A percentile compares a stretch with the other conserved stretches of the same genome.
These are phyloP conservation scores for Adansonia rubrostipa DNA, from an alignment of 441 rosid genomes.

Conservation along the genomic window DNA sequence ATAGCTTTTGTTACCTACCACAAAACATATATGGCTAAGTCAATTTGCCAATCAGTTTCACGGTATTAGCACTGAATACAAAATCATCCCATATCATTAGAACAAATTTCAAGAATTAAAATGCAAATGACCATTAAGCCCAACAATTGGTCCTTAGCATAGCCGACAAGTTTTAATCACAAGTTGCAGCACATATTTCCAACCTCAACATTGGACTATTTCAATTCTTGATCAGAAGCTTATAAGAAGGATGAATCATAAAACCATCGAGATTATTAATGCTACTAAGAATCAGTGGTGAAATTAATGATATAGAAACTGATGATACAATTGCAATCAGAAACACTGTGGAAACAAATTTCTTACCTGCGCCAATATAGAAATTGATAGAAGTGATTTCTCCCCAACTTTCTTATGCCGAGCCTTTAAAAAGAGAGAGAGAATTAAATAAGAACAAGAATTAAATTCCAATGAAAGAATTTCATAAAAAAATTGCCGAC, in stretches of 20 bases:
- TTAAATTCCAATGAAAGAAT: constrained; percentile 8
- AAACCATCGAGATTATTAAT: neutral
- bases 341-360: neutral
- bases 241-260: constrained; percentile 12
- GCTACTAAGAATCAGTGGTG: neutral
- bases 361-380: constrained; percentile 71
- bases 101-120: neutral
- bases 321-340: neutral
- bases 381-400: constrained; percentile 79
- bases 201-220: neutral
- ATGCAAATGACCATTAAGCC: neutral
- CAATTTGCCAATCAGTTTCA: neutral
- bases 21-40: neutral
- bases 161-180: neutral
- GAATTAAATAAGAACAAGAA: neutral
- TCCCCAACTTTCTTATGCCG: constrained; percentile 75
- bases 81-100: neutral
- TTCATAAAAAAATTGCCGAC: neutral
- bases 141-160: neutral
- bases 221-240: neutral
- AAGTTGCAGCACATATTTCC: neutral
- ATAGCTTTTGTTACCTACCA: neutral
- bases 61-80: neutral
- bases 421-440: constrained; percentile 43
- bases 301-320: neutral